phyloP scores from a whole-genome alignment of 1,284 basidiomycete genomes.

The Pseudozyma hubeiensis region DNA sequence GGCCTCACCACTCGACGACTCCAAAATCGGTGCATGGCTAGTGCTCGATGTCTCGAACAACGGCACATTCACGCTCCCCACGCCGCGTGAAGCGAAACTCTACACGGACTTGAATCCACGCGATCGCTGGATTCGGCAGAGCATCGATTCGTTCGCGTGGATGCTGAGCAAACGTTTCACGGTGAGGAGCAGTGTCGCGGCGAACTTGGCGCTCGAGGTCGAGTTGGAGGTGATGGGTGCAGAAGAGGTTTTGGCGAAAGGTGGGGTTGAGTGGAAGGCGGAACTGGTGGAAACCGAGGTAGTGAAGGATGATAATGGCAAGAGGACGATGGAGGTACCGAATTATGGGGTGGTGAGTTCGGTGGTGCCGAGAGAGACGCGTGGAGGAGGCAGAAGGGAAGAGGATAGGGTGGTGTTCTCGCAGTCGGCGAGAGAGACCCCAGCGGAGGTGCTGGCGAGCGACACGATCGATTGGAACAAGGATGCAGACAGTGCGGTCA shows the following conservation, averaged over 20 bases:
- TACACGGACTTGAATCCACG: constrained; percentile 28
- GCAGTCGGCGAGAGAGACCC: not conserved
- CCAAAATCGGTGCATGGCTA: constrained; percentile 30
- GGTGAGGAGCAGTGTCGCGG: constrained; percentile 9
- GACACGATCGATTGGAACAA: constrained; percentile 26
- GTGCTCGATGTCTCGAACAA: constrained; percentile 22
- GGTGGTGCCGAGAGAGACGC: constrained; percentile 24
- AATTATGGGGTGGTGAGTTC: constrained; percentile 23
- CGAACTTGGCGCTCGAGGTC: constrained; percentile 32
- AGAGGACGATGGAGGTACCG: constrained; percentile 2
- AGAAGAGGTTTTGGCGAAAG: constrained; percentile 30
- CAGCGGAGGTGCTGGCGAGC: constrained; percentile 25
- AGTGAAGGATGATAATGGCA: not conserved
- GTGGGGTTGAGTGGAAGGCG: constrained; percentile 45
- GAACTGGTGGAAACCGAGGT: constrained; percentile 18
- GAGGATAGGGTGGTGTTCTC: constrained; percentile 20
- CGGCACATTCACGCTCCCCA: constrained; percentile 17
- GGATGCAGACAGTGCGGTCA: not conserved
- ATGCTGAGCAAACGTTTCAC: constrained; percentile 22
- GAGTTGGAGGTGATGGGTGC: constrained; percentile 22
- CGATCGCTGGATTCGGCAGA: constrained; percentile 30
- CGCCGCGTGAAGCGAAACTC: constrained; percentile 13
- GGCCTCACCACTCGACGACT: constrained; percentile 1
- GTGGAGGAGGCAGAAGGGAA: not conserved
- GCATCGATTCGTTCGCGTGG: constrained; percentile 31